A percentile compares a stretch with the other conserved stretches of the same genome.
Conservation (phyloP, 306 rosid species). For the Trichosanthes cucumerina region DNA sequence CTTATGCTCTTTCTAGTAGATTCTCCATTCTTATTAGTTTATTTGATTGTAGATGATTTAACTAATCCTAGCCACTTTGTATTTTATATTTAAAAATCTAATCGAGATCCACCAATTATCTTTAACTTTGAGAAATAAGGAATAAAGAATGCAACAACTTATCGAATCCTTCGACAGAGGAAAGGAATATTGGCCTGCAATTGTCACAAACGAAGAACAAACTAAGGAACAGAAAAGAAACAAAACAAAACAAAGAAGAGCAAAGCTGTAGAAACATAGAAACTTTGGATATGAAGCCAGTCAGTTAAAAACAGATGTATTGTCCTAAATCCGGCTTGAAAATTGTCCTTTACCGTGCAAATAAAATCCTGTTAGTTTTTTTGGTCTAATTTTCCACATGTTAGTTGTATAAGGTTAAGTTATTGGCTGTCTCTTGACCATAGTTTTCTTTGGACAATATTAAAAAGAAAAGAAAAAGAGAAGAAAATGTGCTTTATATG, state of each 20-base stretch:
- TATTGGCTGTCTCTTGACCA: constrained; percentile 5
- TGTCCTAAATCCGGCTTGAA: background rate
- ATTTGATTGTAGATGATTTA: background rate
- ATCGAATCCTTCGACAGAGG: background rate
- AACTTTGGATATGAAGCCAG: background rate
- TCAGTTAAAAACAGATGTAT: background rate
- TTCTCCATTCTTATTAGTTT: constrained; percentile 1
- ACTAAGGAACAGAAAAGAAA: background rate
- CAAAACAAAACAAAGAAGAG: background rate
- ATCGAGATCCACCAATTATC: constrained; percentile 5
- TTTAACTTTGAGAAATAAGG: background rate
- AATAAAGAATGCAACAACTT: background rate
- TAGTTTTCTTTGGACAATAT: background rate
- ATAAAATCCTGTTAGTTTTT: background rate
- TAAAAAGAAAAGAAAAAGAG: background rate
- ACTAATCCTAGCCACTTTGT: constrained; percentile 4
- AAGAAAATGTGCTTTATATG: constrained; percentile 6
- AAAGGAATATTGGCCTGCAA: constrained; percentile 6
- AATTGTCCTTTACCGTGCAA: background rate
- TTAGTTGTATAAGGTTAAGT: background rate
- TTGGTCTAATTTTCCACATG: background rate
- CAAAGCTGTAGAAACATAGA: background rate
- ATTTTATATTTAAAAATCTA: background rate
- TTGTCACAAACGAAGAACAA: background rate
- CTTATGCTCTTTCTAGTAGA: constrained; percentile 6